These are phyloP conservation scores for Cryptococcus wingfieldii DNA, from an alignment of 1,284 basidiomycete species.

Conservation along the genomic window DNA sequence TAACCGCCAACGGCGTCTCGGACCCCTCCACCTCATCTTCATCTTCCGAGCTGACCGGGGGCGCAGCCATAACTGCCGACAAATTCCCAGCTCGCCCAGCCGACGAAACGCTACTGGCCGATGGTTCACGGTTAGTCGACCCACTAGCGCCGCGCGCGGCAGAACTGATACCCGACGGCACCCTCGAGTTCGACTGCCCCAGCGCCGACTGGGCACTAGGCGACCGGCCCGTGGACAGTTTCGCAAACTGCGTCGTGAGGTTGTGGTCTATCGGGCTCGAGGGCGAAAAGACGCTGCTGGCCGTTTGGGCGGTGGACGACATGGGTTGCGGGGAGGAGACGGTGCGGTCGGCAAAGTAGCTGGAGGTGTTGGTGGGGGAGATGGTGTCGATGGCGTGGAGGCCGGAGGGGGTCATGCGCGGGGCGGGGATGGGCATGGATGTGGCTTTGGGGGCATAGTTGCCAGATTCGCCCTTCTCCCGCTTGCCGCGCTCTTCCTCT, in stretches of 20 bases:
- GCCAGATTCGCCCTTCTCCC: slow-evolving; percentile 10
- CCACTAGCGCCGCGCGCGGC: slow-evolving; percentile 3
- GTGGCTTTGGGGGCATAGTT: background rate
- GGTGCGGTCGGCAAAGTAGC: slow-evolving; percentile 8
- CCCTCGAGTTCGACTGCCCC: background rate
- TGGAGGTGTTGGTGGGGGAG: background rate
- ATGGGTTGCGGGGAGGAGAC: slow-evolving; percentile 8
- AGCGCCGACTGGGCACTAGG: slow-evolving; percentile 6
- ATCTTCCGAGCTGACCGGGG: slow-evolving; percentile 12
- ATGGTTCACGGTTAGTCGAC: slow-evolving; percentile 8
- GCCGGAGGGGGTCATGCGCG: background rate
- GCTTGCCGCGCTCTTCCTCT: slow-evolving; percentile 27
- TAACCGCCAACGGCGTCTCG: slow-evolving; percentile 5
- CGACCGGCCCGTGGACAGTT: slow-evolving; percentile 9
- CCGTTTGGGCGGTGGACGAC: background rate
- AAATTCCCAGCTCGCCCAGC: slow-evolving; percentile 4
- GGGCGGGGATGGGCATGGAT: background rate
- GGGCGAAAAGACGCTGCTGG: background rate
- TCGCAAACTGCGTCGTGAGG: slow-evolving; percentile 21
- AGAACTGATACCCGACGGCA: slow-evolving; percentile 1
- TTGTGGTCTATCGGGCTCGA: slow-evolving; percentile 18
- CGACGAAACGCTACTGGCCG: slow-evolving; percentile 8
- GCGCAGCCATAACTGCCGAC: background rate
- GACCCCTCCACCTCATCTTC: slow-evolving; percentile 12
- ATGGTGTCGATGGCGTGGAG: slow-evolving; percentile 17